These are phyloP conservation scores for Mucor ambiguus DNA, from an alignment of 371 early-diverging fungal species.

Conservation along the genomic window DNA sequence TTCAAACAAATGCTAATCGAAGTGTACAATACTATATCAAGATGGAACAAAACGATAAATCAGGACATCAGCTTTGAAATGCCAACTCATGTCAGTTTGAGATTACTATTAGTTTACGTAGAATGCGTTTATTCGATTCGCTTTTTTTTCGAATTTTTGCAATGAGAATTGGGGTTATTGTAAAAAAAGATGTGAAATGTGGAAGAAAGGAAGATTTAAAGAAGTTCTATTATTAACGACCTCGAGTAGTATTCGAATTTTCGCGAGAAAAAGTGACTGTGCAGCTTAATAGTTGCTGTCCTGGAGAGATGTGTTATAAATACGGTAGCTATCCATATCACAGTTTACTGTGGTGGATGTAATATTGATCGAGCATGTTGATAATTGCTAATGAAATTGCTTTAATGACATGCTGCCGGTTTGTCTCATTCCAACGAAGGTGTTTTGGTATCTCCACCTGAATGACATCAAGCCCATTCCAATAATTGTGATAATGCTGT, in stretches of 20 bases:
- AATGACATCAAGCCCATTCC: slow-evolving; percentile 15
- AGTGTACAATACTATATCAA: slow-evolving; percentile 18
- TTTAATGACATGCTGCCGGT: neutral
- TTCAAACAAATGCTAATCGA: slow-evolving; percentile 9
- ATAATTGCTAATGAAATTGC: neutral
- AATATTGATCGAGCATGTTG: neutral
- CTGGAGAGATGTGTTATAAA: neutral
- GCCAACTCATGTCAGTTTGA: neutral
- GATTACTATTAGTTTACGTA: neutral
- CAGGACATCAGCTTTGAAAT: neutral
- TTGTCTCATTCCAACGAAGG: neutral
- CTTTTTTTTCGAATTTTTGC: neutral
- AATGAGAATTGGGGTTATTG: neutral
- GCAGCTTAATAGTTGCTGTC: neutral
- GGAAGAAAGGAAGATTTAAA: neutral
- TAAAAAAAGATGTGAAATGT: neutral
- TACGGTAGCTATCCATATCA: neutral
- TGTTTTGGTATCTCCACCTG: slow-evolving; percentile 21
- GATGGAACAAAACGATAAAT: slow-evolving; percentile 13
- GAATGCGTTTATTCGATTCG: neutral
- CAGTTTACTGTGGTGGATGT: neutral
- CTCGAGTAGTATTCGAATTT: neutral
- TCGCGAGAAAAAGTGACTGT: slow-evolving; percentile 17
- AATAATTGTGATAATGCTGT: slow-evolving; percentile 1
- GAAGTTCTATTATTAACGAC: neutral